Evolutionary conservation across 805 yeast genomes (phyloP).

Genomic region (Starmerella bombi): DNA sequence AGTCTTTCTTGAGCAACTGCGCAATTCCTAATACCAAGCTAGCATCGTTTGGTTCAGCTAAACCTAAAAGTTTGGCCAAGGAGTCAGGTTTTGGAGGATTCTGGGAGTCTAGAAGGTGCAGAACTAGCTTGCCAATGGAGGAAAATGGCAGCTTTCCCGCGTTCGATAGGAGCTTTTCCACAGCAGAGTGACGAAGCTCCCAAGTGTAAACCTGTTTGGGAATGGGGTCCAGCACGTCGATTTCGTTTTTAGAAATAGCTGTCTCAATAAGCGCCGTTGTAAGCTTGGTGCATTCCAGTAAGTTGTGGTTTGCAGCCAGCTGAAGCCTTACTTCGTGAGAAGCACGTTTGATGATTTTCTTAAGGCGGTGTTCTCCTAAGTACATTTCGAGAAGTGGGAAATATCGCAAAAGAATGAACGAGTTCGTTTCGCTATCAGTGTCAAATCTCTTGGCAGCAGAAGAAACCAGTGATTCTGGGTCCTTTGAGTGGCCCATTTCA

Average conservation of each 20-base stretch:
- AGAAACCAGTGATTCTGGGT: neutral
- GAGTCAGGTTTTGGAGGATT: slow-evolving; percentile 6
- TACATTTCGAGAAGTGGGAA: slow-evolving; percentile 9
- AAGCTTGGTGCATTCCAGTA: slow-evolving; percentile 4
- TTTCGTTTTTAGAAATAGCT: slow-evolving; percentile 2
- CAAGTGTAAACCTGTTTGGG: slow-evolving; percentile 13
- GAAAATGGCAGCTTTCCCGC: neutral
- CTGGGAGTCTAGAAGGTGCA: slow-evolving; percentile 7
- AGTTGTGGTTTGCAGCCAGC: neutral
- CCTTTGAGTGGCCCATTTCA: slow-evolving; percentile 1
- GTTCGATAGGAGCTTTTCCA: slow-evolving; percentile 1
- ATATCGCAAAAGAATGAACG: slow-evolving; percentile 8
- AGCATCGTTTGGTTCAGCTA: slow-evolving; percentile 1
- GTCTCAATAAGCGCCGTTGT: slow-evolving; percentile 6
- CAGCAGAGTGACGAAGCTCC: slow-evolving; percentile 13
- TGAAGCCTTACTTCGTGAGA: neutral
- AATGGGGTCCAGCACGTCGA: slow-evolving; percentile 1
- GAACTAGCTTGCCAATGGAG: neutral
- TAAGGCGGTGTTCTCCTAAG: neutral
- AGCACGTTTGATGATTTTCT: neutral
- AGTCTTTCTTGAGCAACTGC: slow-evolving; percentile 1
- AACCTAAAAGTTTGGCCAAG: neutral
- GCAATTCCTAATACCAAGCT: neutral
- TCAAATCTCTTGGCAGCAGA: neutral
- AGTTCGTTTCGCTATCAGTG: neutral